Evolutionary conservation across 441 rosid genomes (phyloP).

Genomic region (Oxalis stricta): DNA sequence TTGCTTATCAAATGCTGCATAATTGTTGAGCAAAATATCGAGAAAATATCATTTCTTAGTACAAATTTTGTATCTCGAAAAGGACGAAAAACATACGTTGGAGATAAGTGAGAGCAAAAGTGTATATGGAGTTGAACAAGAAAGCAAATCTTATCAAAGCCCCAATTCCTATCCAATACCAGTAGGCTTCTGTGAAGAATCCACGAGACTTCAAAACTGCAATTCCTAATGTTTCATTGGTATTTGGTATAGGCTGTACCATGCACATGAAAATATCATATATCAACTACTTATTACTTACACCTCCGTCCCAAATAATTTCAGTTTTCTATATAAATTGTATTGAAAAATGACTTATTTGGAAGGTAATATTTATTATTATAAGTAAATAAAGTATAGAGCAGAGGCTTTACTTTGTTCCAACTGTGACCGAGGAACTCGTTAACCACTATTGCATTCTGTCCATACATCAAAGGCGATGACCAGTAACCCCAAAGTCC

Average conservation of each 20-base stretch:
- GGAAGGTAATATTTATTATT: too few species aligned
- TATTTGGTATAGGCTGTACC: slow-evolving; percentile 16
- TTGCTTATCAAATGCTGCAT: slow-evolving; percentile 47
- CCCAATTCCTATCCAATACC: slow-evolving; percentile 72
- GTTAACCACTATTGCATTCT: slow-evolving; percentile 54
- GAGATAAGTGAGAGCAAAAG: slow-evolving; percentile 43
- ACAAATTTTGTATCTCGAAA: neutral
- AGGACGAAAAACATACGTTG: slow-evolving; percentile 24
- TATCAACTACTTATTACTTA: slow-evolving; percentile 22
- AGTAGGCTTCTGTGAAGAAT: slow-evolving; percentile 25
- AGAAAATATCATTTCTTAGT: neutral
- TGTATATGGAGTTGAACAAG: slow-evolving; percentile 34
- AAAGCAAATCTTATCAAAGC: slow-evolving; percentile 34
- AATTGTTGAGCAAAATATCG: too few species aligned
- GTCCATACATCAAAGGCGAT: slow-evolving; percentile 77
- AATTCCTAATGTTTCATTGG: slow-evolving; percentile 38
- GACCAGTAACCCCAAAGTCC: slow-evolving; percentile 67
- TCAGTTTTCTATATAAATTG: too few species aligned
- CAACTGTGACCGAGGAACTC: slow-evolving; percentile 72
- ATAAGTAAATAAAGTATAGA: too few species aligned
- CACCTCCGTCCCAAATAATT: too few species aligned
- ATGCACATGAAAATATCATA: neutral
- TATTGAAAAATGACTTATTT: too few species aligned
- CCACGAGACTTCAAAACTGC: slow-evolving; percentile 37
- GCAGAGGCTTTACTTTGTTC: slow-evolving; percentile 34